Base-by-base conservation (phyloP, 2,329 filamentous ascomycete genomes). In the Aureobasidium lini region DNA sequence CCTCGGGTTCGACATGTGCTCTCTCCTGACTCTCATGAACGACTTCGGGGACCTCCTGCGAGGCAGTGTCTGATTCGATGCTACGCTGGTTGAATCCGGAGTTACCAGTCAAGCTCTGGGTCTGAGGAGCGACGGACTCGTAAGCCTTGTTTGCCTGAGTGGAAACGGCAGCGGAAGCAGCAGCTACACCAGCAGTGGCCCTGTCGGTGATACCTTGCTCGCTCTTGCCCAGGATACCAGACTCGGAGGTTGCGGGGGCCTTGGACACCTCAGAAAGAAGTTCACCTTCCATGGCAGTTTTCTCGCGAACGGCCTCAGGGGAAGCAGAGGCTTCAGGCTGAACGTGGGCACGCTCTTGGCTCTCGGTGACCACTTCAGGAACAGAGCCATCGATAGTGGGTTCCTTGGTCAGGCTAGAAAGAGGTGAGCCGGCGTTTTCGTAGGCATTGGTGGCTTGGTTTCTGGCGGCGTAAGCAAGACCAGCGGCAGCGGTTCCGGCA, bases 331-430 rank as follows among this genome's bases (percentile, higher is more conserved):
- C 86, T 70, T 89, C 87, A n/a, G 87, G 83, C 3, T 78, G 75
- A 44, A 78, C 76, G 57, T 82, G 73, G 16, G 86, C 86, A 70
- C 84, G 81, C 65, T 84, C 77, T 68, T 90, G 87, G 74, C 85
- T 89, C 67, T 89, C 84, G 81, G 65, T 84, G 77, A 68, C 90
- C 86, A 74, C 85, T 89, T 68, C 89, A 10, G 59, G 59, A n/a
- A 83, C 81, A 37, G 57, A 52, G 23, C 47, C 56, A 34, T 59
- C 57, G 23, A 59, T 44, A 10, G 46, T 52, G 40, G 57, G 57
- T 32, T 59, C 54, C 43, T 57, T 47, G 43, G 16, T 57, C n/a
- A 46, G n/a, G 29, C 16, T 44, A 4, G 50, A 43, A 7, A 44
- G 18, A 31, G 50, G 50, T 2, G 31, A 6, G 16, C 52, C 47